Evolutionary conservation across 1,139 yeast genomes (phyloP).

Genomic region (Pichia sorboxylosa): DNA sequence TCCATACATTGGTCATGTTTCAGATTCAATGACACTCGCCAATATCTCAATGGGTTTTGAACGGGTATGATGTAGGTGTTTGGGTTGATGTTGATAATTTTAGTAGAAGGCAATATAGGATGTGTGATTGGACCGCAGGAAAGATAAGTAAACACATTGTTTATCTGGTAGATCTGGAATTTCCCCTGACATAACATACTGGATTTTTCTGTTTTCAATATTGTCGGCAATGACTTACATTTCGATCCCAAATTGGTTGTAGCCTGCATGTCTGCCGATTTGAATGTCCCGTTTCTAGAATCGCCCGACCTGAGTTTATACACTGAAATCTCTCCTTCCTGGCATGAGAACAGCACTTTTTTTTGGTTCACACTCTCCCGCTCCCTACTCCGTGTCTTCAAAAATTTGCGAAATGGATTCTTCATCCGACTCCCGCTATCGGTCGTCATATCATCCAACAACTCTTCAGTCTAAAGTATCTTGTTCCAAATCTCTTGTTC

Average conservation of each 20-base stretch:
- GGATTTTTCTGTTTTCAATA: slow-evolving; percentile 2
- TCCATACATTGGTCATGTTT: slow-evolving; percentile 1
- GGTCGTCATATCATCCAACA: no score
- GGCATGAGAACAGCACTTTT: slow-evolving; percentile 6
- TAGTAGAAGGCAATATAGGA: slow-evolving; percentile 53
- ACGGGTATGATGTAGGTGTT: slow-evolving; percentile 54
- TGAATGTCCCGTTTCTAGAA: no score
- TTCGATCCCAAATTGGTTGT: slow-evolving; percentile 1
- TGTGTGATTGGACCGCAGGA: slow-evolving; percentile 49
- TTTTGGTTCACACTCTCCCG: no score
- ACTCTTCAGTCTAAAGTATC: no score
- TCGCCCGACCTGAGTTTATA: no score
- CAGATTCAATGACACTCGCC: slow-evolving; percentile 46
- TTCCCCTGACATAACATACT: slow-evolving; percentile 49
- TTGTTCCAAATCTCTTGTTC: no score
- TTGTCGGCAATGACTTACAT: no score
- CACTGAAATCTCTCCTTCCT: slow-evolving; percentile 11
- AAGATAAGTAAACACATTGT: slow-evolving; percentile 30
- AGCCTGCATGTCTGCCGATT: no score
- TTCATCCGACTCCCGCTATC: no score
- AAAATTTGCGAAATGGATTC: no score
- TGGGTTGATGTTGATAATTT: slow-evolving; percentile 40
- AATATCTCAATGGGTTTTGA: slow-evolving; percentile 60
- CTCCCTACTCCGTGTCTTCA: no score
- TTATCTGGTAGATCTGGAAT: slow-evolving; percentile 52